These are phyloP conservation scores for Stylosanthes scabra DNA, from an alignment of 331 rosid species.

Conservation along the genomic window DNA sequence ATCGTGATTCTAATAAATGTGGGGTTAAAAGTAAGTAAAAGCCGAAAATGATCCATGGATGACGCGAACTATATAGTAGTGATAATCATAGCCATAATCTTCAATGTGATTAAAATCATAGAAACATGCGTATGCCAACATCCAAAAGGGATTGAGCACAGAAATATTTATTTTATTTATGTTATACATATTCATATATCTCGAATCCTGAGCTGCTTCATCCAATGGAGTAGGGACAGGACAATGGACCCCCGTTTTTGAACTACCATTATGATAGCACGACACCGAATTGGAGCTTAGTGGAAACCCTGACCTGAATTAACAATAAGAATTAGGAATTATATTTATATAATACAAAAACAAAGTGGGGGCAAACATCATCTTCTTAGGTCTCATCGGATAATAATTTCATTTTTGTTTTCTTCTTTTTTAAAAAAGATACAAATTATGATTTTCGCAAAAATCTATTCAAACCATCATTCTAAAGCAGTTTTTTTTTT, in stretches of 20 bases:
- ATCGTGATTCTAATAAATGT: no score
- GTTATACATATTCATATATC: background rate
- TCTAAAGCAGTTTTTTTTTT: background rate
- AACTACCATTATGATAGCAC: slow-evolving; percentile 6
- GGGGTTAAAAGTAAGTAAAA: no score
- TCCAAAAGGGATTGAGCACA: no score
- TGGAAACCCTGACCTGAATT: slow-evolving; percentile 8
- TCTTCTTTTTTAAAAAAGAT: background rate
- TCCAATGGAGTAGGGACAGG: slow-evolving; percentile 34
- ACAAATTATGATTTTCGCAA: background rate
- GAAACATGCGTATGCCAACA: no score
- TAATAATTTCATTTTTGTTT: background rate
- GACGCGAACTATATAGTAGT: background rate
- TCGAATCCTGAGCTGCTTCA: slow-evolving; percentile 28
- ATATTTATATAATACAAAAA: no score
- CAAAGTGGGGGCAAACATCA: slow-evolving; percentile 15
- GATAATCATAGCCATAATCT: no score
- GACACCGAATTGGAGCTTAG: slow-evolving; percentile 14
- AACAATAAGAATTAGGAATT: background rate
- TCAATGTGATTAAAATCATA: no score
- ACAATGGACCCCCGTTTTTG: slow-evolving; percentile 24
- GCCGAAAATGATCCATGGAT: background rate
- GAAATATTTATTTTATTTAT: no score
- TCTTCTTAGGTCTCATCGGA: slow-evolving; percentile 19
- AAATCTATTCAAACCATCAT: background rate